Conservation (phyloP, 768 basidiomycete species). For the Xerocomellus amylosporus region DNA sequence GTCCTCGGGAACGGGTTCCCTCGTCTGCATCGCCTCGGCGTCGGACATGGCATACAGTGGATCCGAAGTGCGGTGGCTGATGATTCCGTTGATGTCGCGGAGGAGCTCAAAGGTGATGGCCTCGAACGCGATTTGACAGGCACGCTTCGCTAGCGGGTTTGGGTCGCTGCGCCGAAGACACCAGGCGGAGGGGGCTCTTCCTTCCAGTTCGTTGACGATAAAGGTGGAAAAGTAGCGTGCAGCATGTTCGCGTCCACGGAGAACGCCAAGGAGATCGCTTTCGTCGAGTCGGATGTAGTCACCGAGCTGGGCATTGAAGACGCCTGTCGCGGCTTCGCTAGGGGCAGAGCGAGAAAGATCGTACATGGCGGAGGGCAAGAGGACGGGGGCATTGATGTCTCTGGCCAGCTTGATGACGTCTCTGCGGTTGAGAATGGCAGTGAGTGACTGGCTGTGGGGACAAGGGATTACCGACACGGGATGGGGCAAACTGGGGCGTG, state of each 20-base stretch:
- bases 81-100: slow-evolving; percentile 67
- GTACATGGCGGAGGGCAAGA: slow-evolving; percentile 76
- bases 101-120: slow-evolving; percentile 72
- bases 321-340: slow-evolving; percentile 57
- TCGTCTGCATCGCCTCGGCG: slow-evolving; percentile 62
- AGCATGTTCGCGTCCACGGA: slow-evolving; percentile 69
- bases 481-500: slow-evolving; percentile 56
- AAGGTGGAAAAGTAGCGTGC: slow-evolving; percentile 77
- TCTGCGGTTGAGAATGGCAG: slow-evolving; percentile 34
- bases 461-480: slow-evolving; percentile 53
- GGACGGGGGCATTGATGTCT: slow-evolving; percentile 49
- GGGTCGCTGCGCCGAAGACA: slow-evolving; percentile 52
- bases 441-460: slow-evolving; percentile 3
- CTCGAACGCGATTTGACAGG: slow-evolving; percentile 72
- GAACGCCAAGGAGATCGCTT: slow-evolving; percentile 54
- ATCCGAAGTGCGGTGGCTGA: slow-evolving; percentile 63
- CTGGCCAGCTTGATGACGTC: slow-evolving; percentile 66
- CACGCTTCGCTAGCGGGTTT: slow-evolving; percentile 44
- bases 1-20: slow-evolving; percentile 44
- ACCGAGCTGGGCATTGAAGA: slow-evolving; percentile 37
- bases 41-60: slow-evolving; percentile 70
- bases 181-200: slow-evolving; percentile 46
- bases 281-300: slow-evolving; percentile 42
- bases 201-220: slow-evolving; percentile 71
- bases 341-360: slow-evolving; percentile 70